Percentiles rank a stretch among this genome's conserved stretches.
Conservation (phyloP, 2,329 filamentous ascomycete species). For the Didymella exigua region DNA sequence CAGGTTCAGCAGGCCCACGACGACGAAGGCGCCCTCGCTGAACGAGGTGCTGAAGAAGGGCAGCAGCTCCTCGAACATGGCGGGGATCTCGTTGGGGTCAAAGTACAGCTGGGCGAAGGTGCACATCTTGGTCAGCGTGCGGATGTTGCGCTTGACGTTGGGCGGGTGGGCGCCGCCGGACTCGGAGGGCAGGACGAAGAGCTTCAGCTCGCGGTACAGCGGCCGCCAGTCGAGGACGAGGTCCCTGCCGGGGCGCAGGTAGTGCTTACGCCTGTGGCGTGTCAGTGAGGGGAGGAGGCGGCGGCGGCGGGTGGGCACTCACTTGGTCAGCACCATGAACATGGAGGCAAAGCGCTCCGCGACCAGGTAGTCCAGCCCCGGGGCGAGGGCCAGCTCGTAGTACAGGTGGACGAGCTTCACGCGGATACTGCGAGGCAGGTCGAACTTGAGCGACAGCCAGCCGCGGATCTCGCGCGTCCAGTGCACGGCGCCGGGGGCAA, state of each 20-base stretch:
- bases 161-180: slow-evolving; percentile 67
- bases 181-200: slow-evolving; percentile 85
- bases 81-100: slow-evolving; percentile 81
- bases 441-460: slow-evolving; percentile 97
- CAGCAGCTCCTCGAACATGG: slow-evolving; percentile 63
- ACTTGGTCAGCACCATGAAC: slow-evolving; percentile 96
- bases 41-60: slow-evolving; percentile 88
- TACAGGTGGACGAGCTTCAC: slow-evolving; percentile 87
- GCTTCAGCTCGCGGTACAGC: slow-evolving; percentile 89
- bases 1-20: slow-evolving; percentile 84
- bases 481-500: slow-evolving; percentile 88
- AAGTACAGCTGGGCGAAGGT: slow-evolving; percentile 92
- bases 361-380: slow-evolving; percentile 80
- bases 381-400: slow-evolving; percentile 90
- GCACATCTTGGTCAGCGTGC: slow-evolving; percentile 84
- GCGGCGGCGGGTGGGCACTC: slow-evolving; percentile 45
- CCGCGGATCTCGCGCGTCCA: slow-evolving; percentile 96
- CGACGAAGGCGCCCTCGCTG: slow-evolving; percentile 88
- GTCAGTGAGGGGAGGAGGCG: slow-evolving; percentile 28
- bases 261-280: slow-evolving; percentile 80
- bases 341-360: slow-evolving; percentile 94
- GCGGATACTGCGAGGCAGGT: slow-evolving; percentile 83
- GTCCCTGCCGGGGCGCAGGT: slow-evolving; percentile 87
- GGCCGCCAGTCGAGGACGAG: slow-evolving; percentile 92
- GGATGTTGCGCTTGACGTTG: slow-evolving; percentile 68